These are phyloP conservation scores for Candida xiaguanensis DNA, from an alignment of 805 yeast genomes.

Conservation along the genomic window DNA sequence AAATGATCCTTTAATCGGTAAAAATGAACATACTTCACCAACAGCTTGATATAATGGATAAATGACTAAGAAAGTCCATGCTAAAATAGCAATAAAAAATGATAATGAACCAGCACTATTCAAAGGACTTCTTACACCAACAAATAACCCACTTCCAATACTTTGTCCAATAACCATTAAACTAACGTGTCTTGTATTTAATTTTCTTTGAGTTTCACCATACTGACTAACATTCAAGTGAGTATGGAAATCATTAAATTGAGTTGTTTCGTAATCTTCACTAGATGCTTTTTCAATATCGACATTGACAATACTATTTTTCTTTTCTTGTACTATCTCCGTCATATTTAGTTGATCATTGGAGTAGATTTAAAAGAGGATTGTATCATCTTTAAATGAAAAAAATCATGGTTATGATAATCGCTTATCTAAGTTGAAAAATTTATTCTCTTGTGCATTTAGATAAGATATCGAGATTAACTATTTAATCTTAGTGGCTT, in stretches of 20 bases:
- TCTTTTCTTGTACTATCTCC: neutral
- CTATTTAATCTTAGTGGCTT: constrained; percentile 13
- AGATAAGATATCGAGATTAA: constrained; percentile 14
- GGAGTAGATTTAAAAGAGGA: neutral
- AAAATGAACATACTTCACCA: constrained; percentile 34
- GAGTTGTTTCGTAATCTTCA: constrained; percentile 2
- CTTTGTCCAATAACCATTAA: constrained; percentile 34
- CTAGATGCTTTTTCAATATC: constrained; percentile 1
- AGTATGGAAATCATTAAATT: constrained; percentile 23
- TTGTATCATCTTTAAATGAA: neutral
- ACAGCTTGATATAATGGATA: constrained; percentile 37
- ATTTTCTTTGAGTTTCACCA: constrained; percentile 27
- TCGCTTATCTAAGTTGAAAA: neutral
- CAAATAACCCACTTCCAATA: constrained; percentile 35
- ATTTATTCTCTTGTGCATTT: neutral
- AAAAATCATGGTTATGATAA: too few relatives aligned
- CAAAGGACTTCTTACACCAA: constrained; percentile 29
- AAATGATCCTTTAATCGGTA: constrained; percentile 33
- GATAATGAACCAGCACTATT: constrained; percentile 31
- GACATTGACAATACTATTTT: neutral
- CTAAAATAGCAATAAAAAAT: constrained; percentile 28
- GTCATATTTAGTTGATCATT: neutral
- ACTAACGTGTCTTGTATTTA: constrained; percentile 29
- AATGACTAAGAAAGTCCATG: constrained; percentile 27
- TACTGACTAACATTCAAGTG: constrained; percentile 24